Base-by-base conservation (phyloP, 768 basidiomycete species). In the Xanthoconium stramineum region DNA sequence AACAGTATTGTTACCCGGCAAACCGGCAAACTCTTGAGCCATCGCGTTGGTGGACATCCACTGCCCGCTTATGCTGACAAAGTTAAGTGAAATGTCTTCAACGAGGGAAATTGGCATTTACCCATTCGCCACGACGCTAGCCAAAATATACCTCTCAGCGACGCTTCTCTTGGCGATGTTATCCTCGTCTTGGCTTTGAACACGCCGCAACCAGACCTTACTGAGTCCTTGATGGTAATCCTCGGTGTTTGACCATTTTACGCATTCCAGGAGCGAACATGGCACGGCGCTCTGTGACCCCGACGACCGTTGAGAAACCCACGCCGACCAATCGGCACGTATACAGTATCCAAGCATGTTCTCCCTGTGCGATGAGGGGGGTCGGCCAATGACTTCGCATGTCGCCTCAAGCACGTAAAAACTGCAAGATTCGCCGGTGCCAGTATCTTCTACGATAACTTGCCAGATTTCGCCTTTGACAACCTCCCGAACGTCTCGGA, bases 71-170 rank as follows among this genome's bases (percentile, higher is more conserved):
- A 92, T 65, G 58, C 88, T 91, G 57, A 19, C 45, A 13, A 57
- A 45, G 47, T n/a, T 51, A 33, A 36, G 47, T 50, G 53, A 64
- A 51, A 24, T 44, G 47, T 32, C 20, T 29, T 32, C 29, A 20
- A 43, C 32, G 20, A 14, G 3, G 43, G 19, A 56, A 17, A 33
- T 11, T 14, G 28, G 13, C 14, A 52, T 43, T 37, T 64, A 82
- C 89, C 89, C 84, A 53, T 91, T 91, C 9, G 77, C 79, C n/a
- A 87, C 81, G 40, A 90, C 82, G 59, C 84, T 83, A 1, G 89
- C 87, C 10, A 90, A 53, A 12, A 88, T 69, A 63, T 92, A 90
- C 39, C 80, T 77, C 62, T 79, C 75, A 0, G 88, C 88, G 6
- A 88, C 78, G 9, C 56, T 40, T 28, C 70, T 64, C 69, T 85